These are phyloP conservation scores for Larix kaempferi DNA, from an alignment of 75 land plant genomes.

Conservation along the genomic window DNA sequence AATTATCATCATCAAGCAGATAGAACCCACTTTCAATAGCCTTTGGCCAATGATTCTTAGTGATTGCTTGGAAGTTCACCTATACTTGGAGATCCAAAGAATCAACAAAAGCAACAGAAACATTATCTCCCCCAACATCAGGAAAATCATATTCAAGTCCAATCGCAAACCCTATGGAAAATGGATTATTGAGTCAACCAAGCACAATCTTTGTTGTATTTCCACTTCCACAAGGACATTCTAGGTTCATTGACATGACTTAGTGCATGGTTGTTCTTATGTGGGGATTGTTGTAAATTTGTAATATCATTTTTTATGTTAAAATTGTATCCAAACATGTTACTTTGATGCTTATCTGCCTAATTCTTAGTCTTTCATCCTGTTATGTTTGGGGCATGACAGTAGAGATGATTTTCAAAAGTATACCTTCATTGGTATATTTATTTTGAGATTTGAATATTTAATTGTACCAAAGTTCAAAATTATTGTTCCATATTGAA, in stretches of 20 bases:
- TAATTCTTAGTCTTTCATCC: neutral
- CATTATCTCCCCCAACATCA: conserved; percentile 42
- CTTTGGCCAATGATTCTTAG: conserved; percentile 15
- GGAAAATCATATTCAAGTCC: conserved; percentile 42
- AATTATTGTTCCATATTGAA: neutral
- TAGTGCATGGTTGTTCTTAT: conserved; percentile 7
- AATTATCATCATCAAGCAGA: conserved; percentile 42
- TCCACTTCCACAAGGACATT: conserved; percentile 81
- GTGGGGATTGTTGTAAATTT: conserved; percentile 7
- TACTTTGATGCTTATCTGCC: neutral
- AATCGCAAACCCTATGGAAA: conserved; percentile 21
- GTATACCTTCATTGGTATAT: neutral
- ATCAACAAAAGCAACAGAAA: conserved; percentile 31
- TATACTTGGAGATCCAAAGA: conserved; percentile 17
- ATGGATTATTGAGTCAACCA: conserved; percentile 42
- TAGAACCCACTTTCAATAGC: conserved; percentile 27
- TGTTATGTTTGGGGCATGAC: conserved; percentile 5
- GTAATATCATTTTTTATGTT: neutral
- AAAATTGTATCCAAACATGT: neutral
- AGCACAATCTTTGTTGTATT: conserved; percentile 39
- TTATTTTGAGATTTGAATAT: neutral
- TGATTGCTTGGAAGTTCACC: conserved; percentile 24
- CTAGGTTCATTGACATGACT: conserved; percentile 69
- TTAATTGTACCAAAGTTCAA: conserved; percentile 1
- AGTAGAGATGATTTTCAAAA: neutral